These are phyloP conservation scores for Thielaviopsis populi DNA, from an alignment of 2,329 filamentous ascomycete genomes.

Conservation along the genomic window DNA sequence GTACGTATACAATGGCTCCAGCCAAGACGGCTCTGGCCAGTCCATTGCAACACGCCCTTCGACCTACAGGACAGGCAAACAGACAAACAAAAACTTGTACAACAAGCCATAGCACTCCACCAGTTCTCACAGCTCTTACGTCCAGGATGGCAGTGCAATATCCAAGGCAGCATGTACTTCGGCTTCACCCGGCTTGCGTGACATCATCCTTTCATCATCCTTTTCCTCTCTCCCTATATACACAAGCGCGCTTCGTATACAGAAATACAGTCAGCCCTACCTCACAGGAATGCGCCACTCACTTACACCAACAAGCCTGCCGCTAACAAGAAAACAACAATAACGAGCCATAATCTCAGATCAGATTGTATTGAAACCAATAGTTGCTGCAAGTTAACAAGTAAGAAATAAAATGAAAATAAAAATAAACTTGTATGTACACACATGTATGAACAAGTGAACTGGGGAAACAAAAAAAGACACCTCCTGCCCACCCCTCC, in stretches of 20 bases:
- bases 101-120: too few relatives aligned
- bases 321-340: not conserved
- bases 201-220: not conserved
- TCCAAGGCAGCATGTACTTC: too few relatives aligned
- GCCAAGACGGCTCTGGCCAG: too few relatives aligned
- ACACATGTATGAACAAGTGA: slow-evolving; percentile 6
- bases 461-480: not conserved
- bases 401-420: not conserved
- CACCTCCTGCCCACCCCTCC: not conserved
- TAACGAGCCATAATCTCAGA: not conserved
- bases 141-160: too few relatives aligned
- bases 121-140: too few relatives aligned
- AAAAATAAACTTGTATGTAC: not conserved
- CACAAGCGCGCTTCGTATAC: not conserved
- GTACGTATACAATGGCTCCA: too few relatives aligned
- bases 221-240: not conserved
- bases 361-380: not conserved
- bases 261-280: not conserved
- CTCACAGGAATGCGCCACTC: not conserved
- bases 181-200: too few relatives aligned
- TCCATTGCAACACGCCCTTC: too few relatives aligned
- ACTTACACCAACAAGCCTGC: not conserved
- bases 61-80: too few relatives aligned
- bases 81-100: too few relatives aligned
- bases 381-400: not conserved